Evolutionary conservation across 2,329 filamentous ascomycete genomes (phyloP).

Genomic region (Cladosporium austrohemisphaericum): DNA sequence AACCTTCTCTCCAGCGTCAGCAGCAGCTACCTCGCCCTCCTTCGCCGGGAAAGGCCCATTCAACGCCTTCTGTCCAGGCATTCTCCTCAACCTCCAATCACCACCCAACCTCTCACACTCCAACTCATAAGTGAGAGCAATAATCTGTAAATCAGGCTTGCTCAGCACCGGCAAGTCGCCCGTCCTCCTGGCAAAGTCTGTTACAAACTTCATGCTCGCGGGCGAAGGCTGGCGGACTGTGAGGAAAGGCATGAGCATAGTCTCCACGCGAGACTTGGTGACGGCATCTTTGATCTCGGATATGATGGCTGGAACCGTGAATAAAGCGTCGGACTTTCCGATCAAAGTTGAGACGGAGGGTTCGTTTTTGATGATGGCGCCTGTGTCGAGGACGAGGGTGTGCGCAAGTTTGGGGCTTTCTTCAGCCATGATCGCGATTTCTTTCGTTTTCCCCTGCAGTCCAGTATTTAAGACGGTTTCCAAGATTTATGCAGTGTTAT

Average conservation of each 20-base stretch:
- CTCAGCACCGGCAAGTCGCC: slow-evolving; percentile 87
- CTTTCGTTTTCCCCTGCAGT: not conserved
- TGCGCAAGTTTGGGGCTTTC: slow-evolving; percentile 64
- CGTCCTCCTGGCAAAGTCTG: slow-evolving; percentile 81
- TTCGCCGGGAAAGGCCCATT: slow-evolving; percentile 64
- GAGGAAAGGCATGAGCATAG: slow-evolving; percentile 78
- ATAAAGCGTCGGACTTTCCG: slow-evolving; percentile 68
- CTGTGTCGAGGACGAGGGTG: slow-evolving; percentile 83
- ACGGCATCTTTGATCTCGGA: slow-evolving; percentile 82
- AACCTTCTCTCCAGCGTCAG: slow-evolving; percentile 9
- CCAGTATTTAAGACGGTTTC: not conserved
- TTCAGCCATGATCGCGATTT: not conserved
- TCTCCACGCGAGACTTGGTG: slow-evolving; percentile 77
- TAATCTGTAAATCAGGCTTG: slow-evolving; percentile 79
- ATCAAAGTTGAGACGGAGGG: slow-evolving; percentile 79
- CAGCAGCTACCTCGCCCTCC: slow-evolving; percentile 11
- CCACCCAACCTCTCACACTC: slow-evolving; percentile 88
- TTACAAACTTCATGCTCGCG: slow-evolving; percentile 73
- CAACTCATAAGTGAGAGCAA: slow-evolving; percentile 90
- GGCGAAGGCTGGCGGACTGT: slow-evolving; percentile 70
- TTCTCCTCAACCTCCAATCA: slow-evolving; percentile 75
- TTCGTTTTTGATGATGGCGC: slow-evolving; percentile 90
- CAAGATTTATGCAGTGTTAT: not conserved
- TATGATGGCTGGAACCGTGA: slow-evolving; percentile 82
- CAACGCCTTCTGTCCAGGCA: slow-evolving; percentile 72